phyloP scores from a whole-genome alignment of 768 basidiomycete species.

The Auricularia heimuer region DNA sequence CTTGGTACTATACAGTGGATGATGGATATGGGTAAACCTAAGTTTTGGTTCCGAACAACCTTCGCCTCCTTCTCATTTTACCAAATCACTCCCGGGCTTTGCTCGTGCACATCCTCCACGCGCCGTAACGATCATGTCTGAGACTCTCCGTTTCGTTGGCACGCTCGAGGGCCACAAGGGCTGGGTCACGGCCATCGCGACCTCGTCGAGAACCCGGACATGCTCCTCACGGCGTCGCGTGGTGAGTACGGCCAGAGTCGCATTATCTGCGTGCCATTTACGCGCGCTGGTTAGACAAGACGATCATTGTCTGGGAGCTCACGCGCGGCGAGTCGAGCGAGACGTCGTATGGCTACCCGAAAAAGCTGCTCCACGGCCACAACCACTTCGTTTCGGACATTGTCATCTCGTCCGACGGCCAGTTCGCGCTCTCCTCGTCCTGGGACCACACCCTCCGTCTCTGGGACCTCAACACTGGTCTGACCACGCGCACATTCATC shows the following conservation, averaged over 20 bases:
- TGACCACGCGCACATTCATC: constrained; percentile 93
- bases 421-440: constrained; percentile 97
- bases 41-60: too few relatives aligned
- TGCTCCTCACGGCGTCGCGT: constrained; percentile 97
- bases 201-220: constrained; percentile 97
- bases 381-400: constrained; percentile 99
- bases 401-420: constrained; percentile 97
- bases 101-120: neutral
- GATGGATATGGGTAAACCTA: too few relatives aligned
- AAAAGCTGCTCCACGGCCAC: constrained; percentile 95
- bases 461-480: constrained; percentile 98
- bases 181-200: constrained; percentile 98
- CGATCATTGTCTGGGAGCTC: constrained; percentile 98
- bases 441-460: constrained; percentile 99
- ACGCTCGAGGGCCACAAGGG: constrained; percentile 89
- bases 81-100: too few relatives aligned
- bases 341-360: constrained; percentile 88
- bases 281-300: constrained; percentile 67
- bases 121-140: constrained; percentile 44
- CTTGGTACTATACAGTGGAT: too few relatives aligned
- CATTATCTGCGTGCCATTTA: constrained; percentile 6
- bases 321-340: constrained; percentile 69
- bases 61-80: too few relatives aligned
- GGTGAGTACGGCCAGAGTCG: constrained; percentile 40
- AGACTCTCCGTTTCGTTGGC: constrained; percentile 85